Conservation (phyloP, 2,329 filamentous ascomycete species). For the Xylaria sp. region DNA sequence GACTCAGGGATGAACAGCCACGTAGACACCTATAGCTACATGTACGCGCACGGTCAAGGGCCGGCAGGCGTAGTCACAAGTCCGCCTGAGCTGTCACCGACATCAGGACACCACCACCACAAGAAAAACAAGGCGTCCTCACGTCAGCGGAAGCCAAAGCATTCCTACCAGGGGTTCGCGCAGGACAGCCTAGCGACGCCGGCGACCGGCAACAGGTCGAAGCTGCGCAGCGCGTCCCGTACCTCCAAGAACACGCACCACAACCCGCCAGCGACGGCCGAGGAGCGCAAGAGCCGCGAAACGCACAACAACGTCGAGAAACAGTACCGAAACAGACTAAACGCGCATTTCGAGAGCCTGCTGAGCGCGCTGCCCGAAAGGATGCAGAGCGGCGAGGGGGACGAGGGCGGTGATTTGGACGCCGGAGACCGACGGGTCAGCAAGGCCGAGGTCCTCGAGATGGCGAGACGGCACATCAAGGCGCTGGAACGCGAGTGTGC, state of each 20-base stretch:
- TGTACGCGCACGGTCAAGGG: slow-evolving; percentile 36
- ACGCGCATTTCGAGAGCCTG: slow-evolving; percentile 52
- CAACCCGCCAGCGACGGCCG: slow-evolving; percentile 42
- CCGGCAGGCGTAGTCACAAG: slow-evolving; percentile 25
- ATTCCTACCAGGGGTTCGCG: slow-evolving; percentile 27
- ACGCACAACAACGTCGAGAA: slow-evolving; percentile 56
- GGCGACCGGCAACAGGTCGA: slow-evolving; percentile 30
- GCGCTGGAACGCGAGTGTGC: slow-evolving; percentile 47
- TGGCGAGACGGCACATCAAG: slow-evolving; percentile 50
- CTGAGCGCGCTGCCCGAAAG: slow-evolving; percentile 48
- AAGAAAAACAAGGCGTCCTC: slow-evolving; percentile 30
- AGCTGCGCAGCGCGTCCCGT: slow-evolving; percentile 43
- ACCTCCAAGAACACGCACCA: slow-evolving; percentile 45
- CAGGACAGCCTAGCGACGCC: slow-evolving; percentile 18
- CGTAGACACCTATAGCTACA: slow-evolving; percentile 34
- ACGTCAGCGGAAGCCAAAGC: slow-evolving; percentile 29
- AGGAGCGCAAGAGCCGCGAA: slow-evolving; percentile 43
- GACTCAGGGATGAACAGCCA: slow-evolving; percentile 31
- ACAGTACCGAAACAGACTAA: slow-evolving; percentile 55
- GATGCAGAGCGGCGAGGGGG: slow-evolving; percentile 41
- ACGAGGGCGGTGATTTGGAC: slow-evolving; percentile 33
- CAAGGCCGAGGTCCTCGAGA: slow-evolving; percentile 54
- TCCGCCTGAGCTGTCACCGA: slow-evolving; percentile 30
- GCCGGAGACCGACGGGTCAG: slow-evolving; percentile 43
- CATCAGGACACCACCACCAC: slow-evolving; percentile 27